Evolutionary conservation across 2,329 filamentous ascomycete species (phyloP), one percentile per base, ranked within the genome.

Genomic region (Cladosporium velox): DNA sequence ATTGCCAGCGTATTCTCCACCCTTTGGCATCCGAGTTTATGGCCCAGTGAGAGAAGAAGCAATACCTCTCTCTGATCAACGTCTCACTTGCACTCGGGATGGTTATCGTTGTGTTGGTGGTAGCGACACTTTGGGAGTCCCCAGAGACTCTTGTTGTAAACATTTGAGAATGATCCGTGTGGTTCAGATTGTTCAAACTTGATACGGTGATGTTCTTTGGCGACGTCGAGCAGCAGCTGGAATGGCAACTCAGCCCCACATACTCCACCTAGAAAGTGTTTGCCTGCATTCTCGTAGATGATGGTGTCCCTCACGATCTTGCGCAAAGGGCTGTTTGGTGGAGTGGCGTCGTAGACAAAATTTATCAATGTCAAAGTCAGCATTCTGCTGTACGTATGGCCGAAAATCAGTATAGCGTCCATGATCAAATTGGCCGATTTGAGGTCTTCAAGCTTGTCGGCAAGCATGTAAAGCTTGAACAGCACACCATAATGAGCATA

Each of bases 391-490:
- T 3, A 28, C 11, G 28, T 1, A 26, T 10, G 18, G 32, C 30
- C 14, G 32, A 57, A 32, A 3, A 24, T 6, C 6, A 35, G 1
- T 2, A 57, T 12, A 0, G 35, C 21, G 35, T 67, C 58, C n/a
- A 67, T 67, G 30, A 57, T 35, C 12, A 59, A 3, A 47, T 68
- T 63, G 14, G 32, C 54, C 3, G 54, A 49, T 2, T 12, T 12
- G 26, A 41, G 26, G 38, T 67, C 59, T 18, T 52, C 41, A 10
- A 67, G 60, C 51, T 67, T 65, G 34, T 68, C 65, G 49, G 62
- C 65, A 11, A 67, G 52, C 4, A 65, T n/a, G 52, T 66, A 66
- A 8, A 66, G 7, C 3, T 66, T 58, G 55, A 65, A 24, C 26
- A 47, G 28, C 1, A 24, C 21, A 15, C 57, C 59, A 12, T 59